A percentile compares a stretch with the other conserved stretches of the same genome.
Evolutionary conservation across 345 rosid genomes (phyloP).

Genomic region (Salix suchowensis): DNA sequence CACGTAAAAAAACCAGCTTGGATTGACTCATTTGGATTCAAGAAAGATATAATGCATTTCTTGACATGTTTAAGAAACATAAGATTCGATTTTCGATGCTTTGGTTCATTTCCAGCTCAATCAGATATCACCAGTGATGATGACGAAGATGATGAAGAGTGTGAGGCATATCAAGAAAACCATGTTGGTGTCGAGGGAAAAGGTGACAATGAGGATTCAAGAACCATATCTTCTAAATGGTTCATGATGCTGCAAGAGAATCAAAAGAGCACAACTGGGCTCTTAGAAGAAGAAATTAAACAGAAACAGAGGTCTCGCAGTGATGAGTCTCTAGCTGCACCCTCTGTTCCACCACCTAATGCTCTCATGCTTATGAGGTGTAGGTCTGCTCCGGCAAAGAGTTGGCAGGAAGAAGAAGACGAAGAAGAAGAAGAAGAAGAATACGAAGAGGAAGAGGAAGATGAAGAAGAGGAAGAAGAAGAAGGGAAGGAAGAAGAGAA

Average conservation of each 20-base stretch:
- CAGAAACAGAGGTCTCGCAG: constrained; percentile 7
- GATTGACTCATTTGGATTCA: constrained; percentile 55
- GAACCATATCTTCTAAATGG: constrained; percentile 69
- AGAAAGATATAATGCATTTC: constrained; percentile 68
- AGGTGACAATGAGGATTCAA: constrained; percentile 33
- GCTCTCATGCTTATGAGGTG: constrained; percentile 79
- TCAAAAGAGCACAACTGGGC: constrained; percentile 22
- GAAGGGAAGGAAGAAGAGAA: constrained; percentile 5
- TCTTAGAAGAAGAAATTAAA: constrained; percentile 17
- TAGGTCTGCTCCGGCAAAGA: constrained; percentile 74
- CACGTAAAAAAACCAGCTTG: constrained; percentile 37
- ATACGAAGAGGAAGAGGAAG: background rate
- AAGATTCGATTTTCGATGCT: constrained; percentile 57
- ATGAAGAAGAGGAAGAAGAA: constrained; percentile 15
- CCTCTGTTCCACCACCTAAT: constrained; percentile 69
- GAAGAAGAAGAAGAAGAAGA: constrained; percentile 20
- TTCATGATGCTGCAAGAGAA: constrained; percentile 65
- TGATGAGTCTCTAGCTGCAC: constrained; percentile 4
- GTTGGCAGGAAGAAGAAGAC: constrained; percentile 38
- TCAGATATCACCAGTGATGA: constrained; percentile 41
- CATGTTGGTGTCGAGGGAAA: constrained; percentile 7
- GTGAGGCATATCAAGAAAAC: constrained; percentile 21
- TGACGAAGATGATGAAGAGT: constrained; percentile 41
- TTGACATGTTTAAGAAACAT: constrained; percentile 58
- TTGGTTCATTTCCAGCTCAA: constrained; percentile 55